Evolutionary conservation across 1,284 basidiomycete genomes (phyloP), one percentile per base, ranked within the genome.

Genomic region (Phellopilus nigrolimitatus): DNA sequence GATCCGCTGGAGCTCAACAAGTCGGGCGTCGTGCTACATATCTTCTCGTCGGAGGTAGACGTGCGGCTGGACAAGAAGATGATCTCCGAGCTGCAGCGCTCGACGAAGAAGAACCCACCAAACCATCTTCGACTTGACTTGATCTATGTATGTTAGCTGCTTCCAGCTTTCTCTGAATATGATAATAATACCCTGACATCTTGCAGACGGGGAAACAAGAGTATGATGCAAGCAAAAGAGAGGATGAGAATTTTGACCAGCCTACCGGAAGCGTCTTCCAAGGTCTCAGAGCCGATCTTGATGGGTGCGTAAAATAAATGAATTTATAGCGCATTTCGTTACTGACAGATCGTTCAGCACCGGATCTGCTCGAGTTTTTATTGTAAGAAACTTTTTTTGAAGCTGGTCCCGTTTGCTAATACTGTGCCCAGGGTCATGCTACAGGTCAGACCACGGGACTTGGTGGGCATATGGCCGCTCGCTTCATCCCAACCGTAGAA

Each of bases 401-500:
- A 19, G 19, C 17, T 27, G 46, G 12, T 22, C 15, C 4, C 15
- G 8, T 27, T 30, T 17, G 8, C 3, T 17, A 6, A 59, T 47
- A 53, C 58, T 37, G 8, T 34, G 31, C 33, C 24, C 41, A 80
- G 84, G 89, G 87, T 8, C 88, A 90, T 60, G 77, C 85, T 13
- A 95, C 92, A 4, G 85, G 79, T 19, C 95, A 99, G 68, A 97
- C 94, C 4, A 97, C 94, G 2, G 92, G 94, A 43, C 82, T 97
- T 39, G 91, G 90, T 3, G 94, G 94, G 0, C 92, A 95, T 61
- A 82, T 98, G 67, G 83, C 92, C 1, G 87, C 91, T 1, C 78
- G 94, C 6, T 98, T 98, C 64, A 97, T 99, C 54, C 93, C 94
- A 0, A 99, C 95, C 0, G 95, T 99, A 2, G 95, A 99, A 68